phyloP scores from a whole-genome alignment of 352 stramenopile genomes.

The Thalassiosira mediterranea region DNA sequence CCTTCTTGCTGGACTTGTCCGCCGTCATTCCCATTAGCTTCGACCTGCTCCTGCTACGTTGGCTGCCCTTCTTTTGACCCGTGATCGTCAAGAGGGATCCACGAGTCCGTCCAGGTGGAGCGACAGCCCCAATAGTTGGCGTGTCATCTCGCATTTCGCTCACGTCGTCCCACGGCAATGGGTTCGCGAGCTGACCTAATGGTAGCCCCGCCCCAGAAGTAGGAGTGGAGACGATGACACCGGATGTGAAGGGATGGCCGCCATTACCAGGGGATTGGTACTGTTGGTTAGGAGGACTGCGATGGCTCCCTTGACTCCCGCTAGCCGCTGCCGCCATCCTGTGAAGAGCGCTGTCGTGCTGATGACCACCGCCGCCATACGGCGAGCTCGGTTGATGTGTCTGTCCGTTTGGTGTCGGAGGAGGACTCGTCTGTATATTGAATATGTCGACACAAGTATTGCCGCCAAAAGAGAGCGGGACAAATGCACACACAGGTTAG shows the following conservation, averaged over 20 bases:
- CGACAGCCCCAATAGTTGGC: neutral
- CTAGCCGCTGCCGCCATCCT: neutral
- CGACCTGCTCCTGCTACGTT: slow-evolving; percentile 2
- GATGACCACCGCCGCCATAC: too few species aligned
- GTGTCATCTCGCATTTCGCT: neutral
- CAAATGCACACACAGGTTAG: too few species aligned
- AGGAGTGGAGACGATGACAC: neutral
- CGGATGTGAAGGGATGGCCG: neutral
- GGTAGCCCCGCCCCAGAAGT: neutral
- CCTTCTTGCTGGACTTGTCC: slow-evolving; percentile 1
- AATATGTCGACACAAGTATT: too few species aligned
- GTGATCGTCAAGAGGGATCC: neutral
- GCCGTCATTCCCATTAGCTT: too few species aligned
- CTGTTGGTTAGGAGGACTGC: neutral
- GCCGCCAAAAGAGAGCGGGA: too few species aligned
- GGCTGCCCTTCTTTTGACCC: neutral
- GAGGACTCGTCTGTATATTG: too few species aligned
- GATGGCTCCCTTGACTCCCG: neutral
- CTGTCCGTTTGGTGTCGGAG: too few species aligned
- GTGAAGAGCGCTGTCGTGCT: too few species aligned
- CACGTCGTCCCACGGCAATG: neutral
- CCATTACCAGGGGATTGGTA: neutral
- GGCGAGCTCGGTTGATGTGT: too few species aligned
- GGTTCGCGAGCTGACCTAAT: neutral
- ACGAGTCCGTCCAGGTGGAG: neutral